Evolutionary conservation across 495 filamentous ascomycete genomes (phyloP).

Genomic region (Antarctomyces pellizariae): DNA sequence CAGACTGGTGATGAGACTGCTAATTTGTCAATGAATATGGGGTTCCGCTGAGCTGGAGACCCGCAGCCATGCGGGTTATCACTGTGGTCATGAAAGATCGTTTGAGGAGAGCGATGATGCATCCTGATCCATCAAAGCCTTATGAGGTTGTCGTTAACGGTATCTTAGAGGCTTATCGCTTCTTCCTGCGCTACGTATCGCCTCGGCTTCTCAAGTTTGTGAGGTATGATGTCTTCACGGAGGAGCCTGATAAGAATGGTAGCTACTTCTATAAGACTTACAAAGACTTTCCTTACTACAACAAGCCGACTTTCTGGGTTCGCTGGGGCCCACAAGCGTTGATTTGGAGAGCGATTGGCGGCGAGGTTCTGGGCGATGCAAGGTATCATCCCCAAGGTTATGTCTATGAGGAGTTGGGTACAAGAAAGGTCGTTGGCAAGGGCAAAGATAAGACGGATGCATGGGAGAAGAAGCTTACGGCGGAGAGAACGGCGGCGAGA

Average conservation of each 20-base stretch:
- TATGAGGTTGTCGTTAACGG: slow-evolving; percentile 16
- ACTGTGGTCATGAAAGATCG: slow-evolving; percentile 38
- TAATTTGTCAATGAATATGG: slow-evolving; percentile 32
- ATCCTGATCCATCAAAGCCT: slow-evolving; percentile 13
- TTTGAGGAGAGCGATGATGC: slow-evolving; percentile 37
- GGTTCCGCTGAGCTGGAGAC: slow-evolving; percentile 25
- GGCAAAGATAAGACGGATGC: slow-evolving; percentile 25
- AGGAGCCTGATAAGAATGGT: slow-evolving; percentile 24
- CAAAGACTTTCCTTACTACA: slow-evolving; percentile 32
- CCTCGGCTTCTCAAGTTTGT: slow-evolving; percentile 30
- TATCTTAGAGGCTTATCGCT: slow-evolving; percentile 23
- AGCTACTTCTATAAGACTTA: slow-evolving; percentile 25
- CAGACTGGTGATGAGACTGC: slow-evolving; percentile 30
- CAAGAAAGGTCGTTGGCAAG: slow-evolving; percentile 28
- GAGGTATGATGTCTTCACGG: slow-evolving; percentile 16
- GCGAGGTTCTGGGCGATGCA: slow-evolving; percentile 34
- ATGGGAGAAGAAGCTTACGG: slow-evolving; percentile 17
- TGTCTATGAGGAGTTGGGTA: slow-evolving; percentile 31
- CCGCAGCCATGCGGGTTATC: slow-evolving; percentile 24
- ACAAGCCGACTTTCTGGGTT: slow-evolving; percentile 34
- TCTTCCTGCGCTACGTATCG: slow-evolving; percentile 28
- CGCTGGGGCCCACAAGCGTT: slow-evolving; percentile 32
- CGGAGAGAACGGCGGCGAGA: slow-evolving; percentile 20
- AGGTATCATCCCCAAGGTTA: slow-evolving; percentile 36
- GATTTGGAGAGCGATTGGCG: slow-evolving; percentile 27